Conservation (phyloP, 75 land plant genomes). For the Larix kaempferi region DNA sequence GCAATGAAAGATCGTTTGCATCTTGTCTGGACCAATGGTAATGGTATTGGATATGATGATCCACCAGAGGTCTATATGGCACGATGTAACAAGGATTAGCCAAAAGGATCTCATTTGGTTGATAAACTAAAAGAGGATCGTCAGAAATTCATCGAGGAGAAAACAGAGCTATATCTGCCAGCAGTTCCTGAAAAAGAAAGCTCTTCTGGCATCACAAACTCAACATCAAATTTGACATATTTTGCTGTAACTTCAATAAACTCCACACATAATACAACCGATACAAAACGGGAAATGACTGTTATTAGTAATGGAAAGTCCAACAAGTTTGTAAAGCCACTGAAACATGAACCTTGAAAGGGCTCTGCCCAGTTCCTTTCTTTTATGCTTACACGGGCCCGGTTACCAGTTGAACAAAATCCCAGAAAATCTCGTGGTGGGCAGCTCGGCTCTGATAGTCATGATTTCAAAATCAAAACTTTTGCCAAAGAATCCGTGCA, state of each 20-base stretch:
- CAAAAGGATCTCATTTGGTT: conserved; percentile 32
- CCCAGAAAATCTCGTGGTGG: too few relatives aligned
- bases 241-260: neutral
- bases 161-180: neutral
- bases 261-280: neutral
- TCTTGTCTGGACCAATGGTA: too few relatives aligned
- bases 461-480: too few relatives aligned
- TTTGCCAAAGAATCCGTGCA: too few relatives aligned
- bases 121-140: conserved; percentile 16
- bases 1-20: too few relatives aligned
- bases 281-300: conserved; percentile 18
- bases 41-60: conserved; percentile 71
- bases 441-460: too few relatives aligned
- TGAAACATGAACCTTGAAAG: conserved; percentile 55
- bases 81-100: conserved; percentile 57
- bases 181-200: conserved; percentile 7
- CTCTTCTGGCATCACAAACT: conserved; percentile 8
- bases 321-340: conserved; percentile 32
- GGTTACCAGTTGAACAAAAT: too few relatives aligned
- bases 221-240: neutral
- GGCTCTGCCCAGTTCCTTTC: too few relatives aligned
- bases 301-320: conserved; percentile 56
- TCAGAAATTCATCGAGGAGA: conserved; percentile 8
- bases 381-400: too few relatives aligned
- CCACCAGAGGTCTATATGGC: conserved; percentile 65